These are phyloP conservation scores for Cymbidium sinense DNA, from an alignment of 106 monocot species.

Conservation along the genomic window DNA sequence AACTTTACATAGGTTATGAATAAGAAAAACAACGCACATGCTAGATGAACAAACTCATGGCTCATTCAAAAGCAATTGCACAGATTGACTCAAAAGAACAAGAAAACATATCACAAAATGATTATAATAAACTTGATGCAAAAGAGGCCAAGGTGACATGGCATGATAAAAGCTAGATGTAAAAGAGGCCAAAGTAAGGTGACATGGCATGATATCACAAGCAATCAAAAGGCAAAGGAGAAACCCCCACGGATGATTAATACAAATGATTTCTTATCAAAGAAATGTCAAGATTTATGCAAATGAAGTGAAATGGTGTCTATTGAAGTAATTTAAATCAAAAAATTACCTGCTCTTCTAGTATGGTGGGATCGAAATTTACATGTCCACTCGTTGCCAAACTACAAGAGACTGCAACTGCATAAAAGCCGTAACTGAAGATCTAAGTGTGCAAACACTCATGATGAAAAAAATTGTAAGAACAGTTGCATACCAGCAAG, in stretches of 20 bases:
- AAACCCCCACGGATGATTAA: background rate
- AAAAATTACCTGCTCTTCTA: constrained; percentile 75
- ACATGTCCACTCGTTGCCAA: constrained; percentile 47
- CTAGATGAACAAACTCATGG: background rate
- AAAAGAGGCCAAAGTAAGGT: background rate
- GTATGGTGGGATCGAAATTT: constrained; percentile 63
- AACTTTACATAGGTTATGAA: background rate
- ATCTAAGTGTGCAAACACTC: background rate
- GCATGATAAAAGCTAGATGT: background rate
- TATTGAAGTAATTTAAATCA: background rate
- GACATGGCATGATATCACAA: background rate
- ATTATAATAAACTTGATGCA: background rate
- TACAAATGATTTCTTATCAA: constrained; percentile 1
- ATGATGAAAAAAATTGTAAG: constrained; percentile 1
- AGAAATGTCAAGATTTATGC: background rate
- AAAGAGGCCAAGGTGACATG: too few species aligned
- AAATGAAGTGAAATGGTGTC: background rate
- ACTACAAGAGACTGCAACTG: constrained; percentile 87
- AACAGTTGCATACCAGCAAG: constrained; percentile 58
- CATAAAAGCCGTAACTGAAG: constrained; percentile 8
- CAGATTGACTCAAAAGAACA: background rate
- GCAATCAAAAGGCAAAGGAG: background rate
- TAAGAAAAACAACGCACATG: background rate
- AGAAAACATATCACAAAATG: background rate
- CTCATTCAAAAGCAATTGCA: background rate